Evolutionary conservation across 768 basidiomycete species (phyloP), one percentile per base, ranked within the genome.

Genomic region (Phylloporus sp.): DNA sequence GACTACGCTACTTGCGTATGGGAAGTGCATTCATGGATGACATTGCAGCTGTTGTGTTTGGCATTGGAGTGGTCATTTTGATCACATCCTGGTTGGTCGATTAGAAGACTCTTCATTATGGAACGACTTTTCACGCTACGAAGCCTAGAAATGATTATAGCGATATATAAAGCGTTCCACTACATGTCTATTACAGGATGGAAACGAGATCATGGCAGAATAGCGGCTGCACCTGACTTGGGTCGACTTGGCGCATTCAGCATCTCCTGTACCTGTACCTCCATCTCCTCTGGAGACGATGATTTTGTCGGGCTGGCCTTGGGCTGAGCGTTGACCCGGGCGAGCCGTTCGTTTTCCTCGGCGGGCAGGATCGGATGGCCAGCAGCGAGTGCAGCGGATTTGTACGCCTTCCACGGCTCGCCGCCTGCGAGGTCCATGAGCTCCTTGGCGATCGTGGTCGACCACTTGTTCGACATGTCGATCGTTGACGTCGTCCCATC

Each of bases 381-480:
- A 7, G 75, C 70, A 29, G 71, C 71, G 39, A 57, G 60, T 9
- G 76, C 72, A n/a, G 76, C 73, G 3, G 67, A 62, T 61, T 80
- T 82, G 74, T 80, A 80, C 49, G 73, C 66, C 49, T 72, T 69
- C 86, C 86, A 89, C 2, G 75, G 66, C 10, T 77, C 70, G 8
- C 80, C 82, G 0, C 85, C 86, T 5, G 80, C 82, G 2, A 75
- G 52, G 40, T 86, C 80, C 84, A 90, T 86, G 22, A 90, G 73
- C 55, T 90, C 85, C 55, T 79, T 74, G 26, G 84, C 69, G 24
- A 91, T 90, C 11, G 76, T 67, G 0, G 81, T 79, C 12, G 86
- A 88, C 80, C 79, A 82, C 66, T 88, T 89, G 24, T 77, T 71
- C n/a, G 80, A 70, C 66, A 90, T 73, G 61, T 80, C 70, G 28